These are phyloP conservation scores for Hypoxylon intermedium DNA, from an alignment of 495 filamentous ascomycete genomes.

Conservation along the genomic window DNA sequence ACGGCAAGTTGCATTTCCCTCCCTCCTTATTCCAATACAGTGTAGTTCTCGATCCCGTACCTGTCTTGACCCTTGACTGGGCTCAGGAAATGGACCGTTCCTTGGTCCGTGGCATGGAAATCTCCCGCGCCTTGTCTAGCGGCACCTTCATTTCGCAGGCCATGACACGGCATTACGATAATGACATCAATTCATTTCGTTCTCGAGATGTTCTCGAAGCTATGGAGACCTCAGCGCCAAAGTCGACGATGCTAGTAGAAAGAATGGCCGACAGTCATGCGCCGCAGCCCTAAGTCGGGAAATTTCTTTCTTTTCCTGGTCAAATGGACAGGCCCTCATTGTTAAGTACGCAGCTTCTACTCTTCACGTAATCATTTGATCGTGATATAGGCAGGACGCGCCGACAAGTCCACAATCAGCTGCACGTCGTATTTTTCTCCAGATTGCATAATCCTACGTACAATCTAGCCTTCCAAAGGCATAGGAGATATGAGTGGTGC, in stretches of 20 bases:
- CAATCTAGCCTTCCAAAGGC: too few species aligned
- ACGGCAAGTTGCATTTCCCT: conserved; percentile 21
- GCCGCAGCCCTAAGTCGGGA: too few species aligned
- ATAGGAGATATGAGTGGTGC: too few species aligned
- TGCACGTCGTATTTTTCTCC: too few species aligned
- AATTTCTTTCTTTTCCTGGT: too few species aligned
- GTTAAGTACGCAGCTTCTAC: too few species aligned
- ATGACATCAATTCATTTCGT: conserved; percentile 40
- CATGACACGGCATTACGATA: conserved; percentile 35
- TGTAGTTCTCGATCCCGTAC: conserved; percentile 17
- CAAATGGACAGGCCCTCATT: too few species aligned
- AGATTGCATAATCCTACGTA: too few species aligned
- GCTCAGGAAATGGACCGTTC: conserved; percentile 26
- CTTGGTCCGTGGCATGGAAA: conserved; percentile 37
- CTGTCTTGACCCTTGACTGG: conserved; percentile 6
- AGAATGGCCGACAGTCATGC: too few species aligned
- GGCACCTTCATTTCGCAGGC: conserved; percentile 38
- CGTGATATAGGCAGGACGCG: too few species aligned
- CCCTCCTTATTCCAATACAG: conserved; percentile 16
- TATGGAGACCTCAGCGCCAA: conserved; percentile 8
- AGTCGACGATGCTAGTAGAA: not conserved
- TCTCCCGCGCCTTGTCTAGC: conserved; percentile 40
- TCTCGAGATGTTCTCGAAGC: conserved; percentile 34
- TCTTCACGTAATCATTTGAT: too few species aligned
- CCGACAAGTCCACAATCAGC: too few species aligned